Base-by-base conservation (phyloP, 805 yeast species). In the Suhomyces kilbournensis region DNA sequence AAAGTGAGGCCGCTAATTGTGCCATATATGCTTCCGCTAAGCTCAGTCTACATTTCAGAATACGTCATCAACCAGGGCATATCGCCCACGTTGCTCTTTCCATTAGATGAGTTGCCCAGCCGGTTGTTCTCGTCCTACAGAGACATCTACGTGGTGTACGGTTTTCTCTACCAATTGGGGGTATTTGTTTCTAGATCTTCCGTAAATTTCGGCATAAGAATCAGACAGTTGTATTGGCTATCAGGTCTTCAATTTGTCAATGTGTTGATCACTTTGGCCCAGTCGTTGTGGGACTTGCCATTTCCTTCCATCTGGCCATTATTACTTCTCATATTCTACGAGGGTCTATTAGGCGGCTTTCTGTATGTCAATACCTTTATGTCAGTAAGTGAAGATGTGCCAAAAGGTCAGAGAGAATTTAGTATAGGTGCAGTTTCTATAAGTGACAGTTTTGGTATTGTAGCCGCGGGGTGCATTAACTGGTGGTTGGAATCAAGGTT, bases 151-250 rank as follows among this genome's bases (percentile, higher is more conserved):
- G 98, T 93, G 12, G 83, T 90, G 0, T 93, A 93, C 64, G 96
- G 97, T 7, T 86, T 96, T 3, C 67, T 92, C 3, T 93, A 93
- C 61, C 98, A 93, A 66, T 64, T 90, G 3, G 99, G 99, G 7
- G 99, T 93, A 0, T 91, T 93, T 62, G 79, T 93, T 1, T 90
- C 97, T 3, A 75, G 98, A 52, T 89, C 97, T 0, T 89, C 97
- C 1, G 85, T 89, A 0, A 75, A 84, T 2, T 74, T 85, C 52
- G 77, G 77, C 3, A 60, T 88, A 23, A 73, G 96, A 46, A 67
- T 92, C 38, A 75, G 68, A 48, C 72, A 75, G 7, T 72, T 93
- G 5, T 84, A 85, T 66, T 40, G 81, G 17, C 80, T 91, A 7
- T 79, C 96, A 0, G 28, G 78, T 0, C 72, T 93, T 40, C 99